A percentile compares a stretch with the other conserved stretches of the same genome.
These are phyloP conservation scores for Dictyostelium brefeldianum DNA, from an alignment of 78 protist species.

Conservation along the genomic window DNA sequence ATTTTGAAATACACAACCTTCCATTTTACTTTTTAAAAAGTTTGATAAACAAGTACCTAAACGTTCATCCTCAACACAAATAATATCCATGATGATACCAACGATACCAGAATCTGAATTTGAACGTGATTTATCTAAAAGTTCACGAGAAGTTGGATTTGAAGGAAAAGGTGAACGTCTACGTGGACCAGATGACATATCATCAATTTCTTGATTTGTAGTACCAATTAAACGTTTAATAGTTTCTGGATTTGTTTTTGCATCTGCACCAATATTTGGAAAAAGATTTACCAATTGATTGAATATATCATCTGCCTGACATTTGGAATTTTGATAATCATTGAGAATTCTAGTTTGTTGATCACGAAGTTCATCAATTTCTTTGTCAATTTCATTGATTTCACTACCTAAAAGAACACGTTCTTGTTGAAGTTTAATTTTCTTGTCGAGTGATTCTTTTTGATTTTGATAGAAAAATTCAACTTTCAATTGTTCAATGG, in stretches of 20 bases:
- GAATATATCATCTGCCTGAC: constrained; percentile 6
- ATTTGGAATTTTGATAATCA: neutral
- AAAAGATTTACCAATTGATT: neutral
- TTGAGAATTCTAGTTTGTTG: neutral
- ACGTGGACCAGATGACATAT: neutral
- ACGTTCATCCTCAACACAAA: constrained; percentile 25
- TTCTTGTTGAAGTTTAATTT: constrained; percentile 25
- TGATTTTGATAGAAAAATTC: constrained; percentile 45
- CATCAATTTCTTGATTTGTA: neutral
- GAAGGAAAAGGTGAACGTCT: constrained; percentile 18
- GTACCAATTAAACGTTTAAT: neutral
- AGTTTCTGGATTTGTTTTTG: neutral
- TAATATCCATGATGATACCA: constrained; percentile 61
- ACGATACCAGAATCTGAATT: constrained; percentile 40
- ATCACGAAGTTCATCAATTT: neutral
- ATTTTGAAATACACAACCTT: constrained; percentile 19
- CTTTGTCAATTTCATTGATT: constrained; percentile 4
- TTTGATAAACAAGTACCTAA: constrained; percentile 14
- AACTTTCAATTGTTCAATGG: neutral
- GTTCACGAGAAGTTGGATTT: constrained; percentile 50
- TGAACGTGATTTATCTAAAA: constrained; percentile 20
- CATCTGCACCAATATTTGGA: neutral
- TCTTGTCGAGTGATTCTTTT: constrained; percentile 41
- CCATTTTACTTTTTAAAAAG: constrained; percentile 33
- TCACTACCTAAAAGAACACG: constrained; percentile 34